These are phyloP conservation scores for Hirsutella thompsonii DNA, from an alignment of 2,329 filamentous ascomycete genomes.

Conservation along the genomic window DNA sequence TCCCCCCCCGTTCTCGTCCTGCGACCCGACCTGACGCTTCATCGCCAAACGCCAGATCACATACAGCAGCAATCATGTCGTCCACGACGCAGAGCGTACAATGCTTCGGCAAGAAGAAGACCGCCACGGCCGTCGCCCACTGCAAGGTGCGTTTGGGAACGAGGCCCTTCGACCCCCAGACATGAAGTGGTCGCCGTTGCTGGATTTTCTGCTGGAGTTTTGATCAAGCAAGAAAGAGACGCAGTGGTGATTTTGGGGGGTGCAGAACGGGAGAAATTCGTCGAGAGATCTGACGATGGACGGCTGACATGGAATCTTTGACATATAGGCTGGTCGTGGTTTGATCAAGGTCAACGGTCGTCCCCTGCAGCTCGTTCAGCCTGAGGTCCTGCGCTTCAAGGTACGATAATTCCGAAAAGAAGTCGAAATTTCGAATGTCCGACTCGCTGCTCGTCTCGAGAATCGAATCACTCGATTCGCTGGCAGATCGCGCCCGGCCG, in stretches of 20 bases:
- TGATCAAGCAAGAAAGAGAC: no score
- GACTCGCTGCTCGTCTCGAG: no score
- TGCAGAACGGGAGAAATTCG: not conserved
- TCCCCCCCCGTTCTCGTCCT: not conserved
- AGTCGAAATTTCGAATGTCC: not conserved
- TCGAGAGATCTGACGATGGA: not conserved
- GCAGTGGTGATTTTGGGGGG: no score
- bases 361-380: conserved; percentile 86
- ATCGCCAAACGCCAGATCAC: conserved; percentile 4
- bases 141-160: conserved; percentile 63
- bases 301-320: conserved; percentile 1
- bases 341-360: conserved; percentile 98
- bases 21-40: conserved; percentile 3
- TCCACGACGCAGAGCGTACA: conserved; percentile 69
- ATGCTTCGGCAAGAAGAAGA: conserved; percentile 99
- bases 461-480: no score
- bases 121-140: conserved; percentile 79
- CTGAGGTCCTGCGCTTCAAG: conserved; percentile 97
- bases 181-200: no score
- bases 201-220: no score
- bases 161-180: no score
- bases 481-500: no score
- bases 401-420: conserved; percentile 31
- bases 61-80: conserved; percentile 51
- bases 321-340: conserved; percentile 39